phyloP scores from a whole-genome alignment of 352 stramenopile genomes.

The Saprolegnia parasitica region DNA sequence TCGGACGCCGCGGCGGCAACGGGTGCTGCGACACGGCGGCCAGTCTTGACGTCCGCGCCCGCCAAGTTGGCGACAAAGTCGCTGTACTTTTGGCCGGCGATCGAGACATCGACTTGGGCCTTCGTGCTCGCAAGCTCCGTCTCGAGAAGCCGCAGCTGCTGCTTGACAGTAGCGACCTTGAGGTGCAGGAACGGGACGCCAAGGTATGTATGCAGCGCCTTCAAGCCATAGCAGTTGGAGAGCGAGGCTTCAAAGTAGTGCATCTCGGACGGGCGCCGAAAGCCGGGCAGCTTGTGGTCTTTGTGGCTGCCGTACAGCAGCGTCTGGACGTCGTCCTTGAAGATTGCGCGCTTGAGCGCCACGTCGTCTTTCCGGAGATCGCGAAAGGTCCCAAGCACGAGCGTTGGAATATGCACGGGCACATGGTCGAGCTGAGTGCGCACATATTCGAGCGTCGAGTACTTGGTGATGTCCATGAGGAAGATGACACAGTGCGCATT shows the following conservation, averaged over 20 bases:
- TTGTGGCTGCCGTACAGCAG: slow-evolving; percentile 51
- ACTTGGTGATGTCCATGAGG: slow-evolving; percentile 78
- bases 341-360: slow-evolving; percentile 68
- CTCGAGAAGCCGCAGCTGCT: slow-evolving; percentile 71
- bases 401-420: slow-evolving; percentile 66
- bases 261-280: slow-evolving; percentile 52
- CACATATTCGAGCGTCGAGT: slow-evolving; percentile 80
- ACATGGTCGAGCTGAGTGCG: slow-evolving; percentile 62
- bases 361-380: slow-evolving; percentile 35
- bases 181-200: slow-evolving; percentile 78
- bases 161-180: slow-evolving; percentile 67
- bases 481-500: slow-evolving; percentile 86
- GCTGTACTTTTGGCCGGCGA: slow-evolving; percentile 62
- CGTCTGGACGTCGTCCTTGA: slow-evolving; percentile 79
- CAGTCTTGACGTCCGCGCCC: slow-evolving; percentile 72
- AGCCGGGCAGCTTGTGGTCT: slow-evolving; percentile 36
- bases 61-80: slow-evolving; percentile 75
- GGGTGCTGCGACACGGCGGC: slow-evolving; percentile 33
- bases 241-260: slow-evolving; percentile 83
- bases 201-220: slow-evolving; percentile 82
- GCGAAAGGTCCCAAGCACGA: slow-evolving; percentile 80
- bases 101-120: slow-evolving; percentile 63
- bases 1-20: not conserved
- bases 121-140: slow-evolving; percentile 67
- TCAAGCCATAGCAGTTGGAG: slow-evolving; percentile 78